These are phyloP conservation scores for Apiospora kogelbergensis DNA, from an alignment of 2,329 filamentous ascomycete genomes.

Conservation along the genomic window DNA sequence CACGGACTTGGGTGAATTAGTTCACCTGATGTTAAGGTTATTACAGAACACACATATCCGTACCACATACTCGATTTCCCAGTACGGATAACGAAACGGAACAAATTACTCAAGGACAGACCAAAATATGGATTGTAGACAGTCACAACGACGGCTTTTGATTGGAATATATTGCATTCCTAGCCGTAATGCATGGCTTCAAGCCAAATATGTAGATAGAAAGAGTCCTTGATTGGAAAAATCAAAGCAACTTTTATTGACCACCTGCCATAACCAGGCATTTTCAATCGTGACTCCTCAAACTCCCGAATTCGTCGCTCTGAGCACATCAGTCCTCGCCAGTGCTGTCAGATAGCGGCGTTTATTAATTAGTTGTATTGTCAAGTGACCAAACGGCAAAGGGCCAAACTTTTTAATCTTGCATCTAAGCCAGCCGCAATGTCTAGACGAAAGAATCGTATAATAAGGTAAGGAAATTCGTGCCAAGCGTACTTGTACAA, in stretches of 20 bases:
- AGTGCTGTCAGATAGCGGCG: not conserved
- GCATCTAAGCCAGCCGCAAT: not conserved
- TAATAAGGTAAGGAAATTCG: not conserved
- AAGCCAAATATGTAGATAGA: not conserved
- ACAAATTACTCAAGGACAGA: not conserved
- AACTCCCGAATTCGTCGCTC: conserved; percentile 1
- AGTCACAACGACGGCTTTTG: not conserved
- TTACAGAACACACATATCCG: not conserved
- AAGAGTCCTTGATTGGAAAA: not conserved
- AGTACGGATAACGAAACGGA: no score
- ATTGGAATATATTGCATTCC: not conserved
- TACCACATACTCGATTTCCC: not conserved
- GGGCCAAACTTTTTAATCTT: not conserved
- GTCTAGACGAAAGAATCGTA: not conserved
- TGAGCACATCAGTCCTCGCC: not conserved
- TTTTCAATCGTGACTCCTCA: not conserved
- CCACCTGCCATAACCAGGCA: conserved; percentile 1
- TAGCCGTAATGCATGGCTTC: not conserved
- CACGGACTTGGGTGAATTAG: not conserved
- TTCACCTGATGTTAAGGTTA: not conserved
- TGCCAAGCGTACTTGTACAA: conserved; percentile 2
- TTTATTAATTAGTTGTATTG: conserved; percentile 6
- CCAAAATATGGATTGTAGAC: not conserved
- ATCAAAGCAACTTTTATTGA: conserved; percentile 9
- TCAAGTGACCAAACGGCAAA: not conserved